These are phyloP conservation scores for Tanacetum coccineum DNA, from an alignment of 129 eudicot genomes.

Conservation along the genomic window DNA sequence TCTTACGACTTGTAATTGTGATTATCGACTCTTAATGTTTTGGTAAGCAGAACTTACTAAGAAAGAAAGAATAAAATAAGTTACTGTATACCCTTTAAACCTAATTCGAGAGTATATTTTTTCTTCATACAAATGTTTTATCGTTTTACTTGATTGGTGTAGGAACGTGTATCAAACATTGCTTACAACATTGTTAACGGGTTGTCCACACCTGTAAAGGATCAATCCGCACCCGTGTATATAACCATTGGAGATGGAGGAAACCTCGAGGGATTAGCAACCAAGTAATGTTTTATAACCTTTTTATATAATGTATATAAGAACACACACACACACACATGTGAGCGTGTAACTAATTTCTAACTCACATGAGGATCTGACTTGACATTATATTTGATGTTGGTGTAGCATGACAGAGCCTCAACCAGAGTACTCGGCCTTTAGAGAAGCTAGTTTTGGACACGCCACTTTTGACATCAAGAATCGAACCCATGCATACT, in stretches of 20 bases:
- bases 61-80: too few species aligned
- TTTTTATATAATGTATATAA: neutral
- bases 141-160: neutral
- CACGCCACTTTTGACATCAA: constrained; percentile 68
- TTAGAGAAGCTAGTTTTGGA: constrained; percentile 84
- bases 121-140: neutral
- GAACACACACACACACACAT: neutral
- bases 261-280: constrained; percentile 79
- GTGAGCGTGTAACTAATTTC: neutral
- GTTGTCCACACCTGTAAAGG: constrained; percentile 55
- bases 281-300: constrained; percentile 43
- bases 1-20: too few species aligned
- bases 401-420: constrained; percentile 77
- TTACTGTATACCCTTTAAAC: too few species aligned
- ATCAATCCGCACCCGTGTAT: constrained; percentile 85
- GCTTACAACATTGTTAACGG: constrained; percentile 78
- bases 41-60: too few species aligned
- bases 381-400: constrained; percentile 3
- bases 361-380: constrained; percentile 1
- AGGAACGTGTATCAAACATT: constrained; percentile 79
- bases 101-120: neutral
- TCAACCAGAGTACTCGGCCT: constrained; percentile 83
- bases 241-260: constrained; percentile 93
- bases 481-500: constrained; percentile 76
- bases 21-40: too few species aligned